Evolutionary conservation across 495 filamentous ascomycete species (phyloP).

Genomic region (Lineolata rhizophorae): DNA sequence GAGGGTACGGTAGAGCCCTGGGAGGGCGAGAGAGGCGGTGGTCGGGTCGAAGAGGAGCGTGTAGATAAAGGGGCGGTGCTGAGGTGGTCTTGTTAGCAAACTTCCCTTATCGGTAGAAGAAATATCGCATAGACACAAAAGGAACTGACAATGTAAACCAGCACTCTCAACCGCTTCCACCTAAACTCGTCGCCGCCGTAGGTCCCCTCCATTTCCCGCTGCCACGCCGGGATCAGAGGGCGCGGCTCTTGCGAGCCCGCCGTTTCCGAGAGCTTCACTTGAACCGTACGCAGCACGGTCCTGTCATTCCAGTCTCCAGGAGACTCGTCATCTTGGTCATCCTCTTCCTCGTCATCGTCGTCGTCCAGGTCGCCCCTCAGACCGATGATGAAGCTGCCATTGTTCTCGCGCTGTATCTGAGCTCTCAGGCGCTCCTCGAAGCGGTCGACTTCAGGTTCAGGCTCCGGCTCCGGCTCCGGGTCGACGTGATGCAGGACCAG

Average conservation of each 20-base stretch:
- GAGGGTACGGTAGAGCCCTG: constrained; percentile 56
- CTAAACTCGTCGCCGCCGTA: not conserved
- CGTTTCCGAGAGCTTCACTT: constrained; percentile 18
- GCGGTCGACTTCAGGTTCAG: constrained; percentile 16
- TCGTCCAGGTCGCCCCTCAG: constrained; percentile 37
- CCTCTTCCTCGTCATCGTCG: constrained; percentile 13
- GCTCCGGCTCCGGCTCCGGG: constrained; percentile 1
- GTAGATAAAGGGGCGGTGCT: constrained; percentile 72
- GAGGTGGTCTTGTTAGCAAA: too few species aligned
- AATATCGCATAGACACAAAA: too few species aligned
- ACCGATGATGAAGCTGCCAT: constrained; percentile 50
- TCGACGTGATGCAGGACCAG: constrained; percentile 1
- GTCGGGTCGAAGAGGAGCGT: constrained; percentile 63
- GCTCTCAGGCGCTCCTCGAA: constrained; percentile 10
- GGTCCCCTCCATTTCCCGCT: constrained; percentile 2
- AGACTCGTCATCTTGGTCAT: constrained; percentile 19
- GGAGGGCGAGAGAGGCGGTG: constrained; percentile 41
- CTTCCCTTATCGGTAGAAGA: too few species aligned
- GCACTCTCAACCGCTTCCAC: constrained; percentile 36
- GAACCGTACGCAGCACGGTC: constrained; percentile 27
- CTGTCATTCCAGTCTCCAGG: constrained; percentile 18
- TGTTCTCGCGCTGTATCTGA: constrained; percentile 16
- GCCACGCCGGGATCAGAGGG: not conserved
- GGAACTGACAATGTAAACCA: constrained; percentile 39
- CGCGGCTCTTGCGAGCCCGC: not conserved